Conservation (phyloP, 139 green algal genomes). For the Pleodorina starrii region DNA sequence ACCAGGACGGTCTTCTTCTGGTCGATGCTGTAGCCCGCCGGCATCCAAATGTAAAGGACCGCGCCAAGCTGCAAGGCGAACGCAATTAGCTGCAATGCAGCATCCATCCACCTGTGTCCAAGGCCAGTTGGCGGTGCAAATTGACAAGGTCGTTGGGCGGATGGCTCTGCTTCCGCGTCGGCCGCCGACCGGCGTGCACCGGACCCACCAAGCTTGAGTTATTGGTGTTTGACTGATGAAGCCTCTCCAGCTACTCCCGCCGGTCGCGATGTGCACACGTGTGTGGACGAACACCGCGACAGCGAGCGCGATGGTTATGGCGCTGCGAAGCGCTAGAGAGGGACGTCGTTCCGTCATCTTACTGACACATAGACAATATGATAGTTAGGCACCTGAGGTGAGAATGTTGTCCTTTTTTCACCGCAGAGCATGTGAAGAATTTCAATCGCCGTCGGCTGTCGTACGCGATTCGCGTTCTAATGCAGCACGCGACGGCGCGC, state of each 20-base stretch:
- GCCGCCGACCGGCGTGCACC: too few relatives aligned
- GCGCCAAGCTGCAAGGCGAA: background rate
- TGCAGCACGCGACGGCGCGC: too few relatives aligned
- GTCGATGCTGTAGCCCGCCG: slow-evolving; percentile 25
- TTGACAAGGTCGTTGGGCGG: too few relatives aligned
- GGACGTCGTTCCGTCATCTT: slow-evolving; percentile 4
- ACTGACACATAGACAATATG: background rate
- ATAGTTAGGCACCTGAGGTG: too few relatives aligned
- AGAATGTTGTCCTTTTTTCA: too few relatives aligned
- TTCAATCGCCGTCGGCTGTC: too few relatives aligned
- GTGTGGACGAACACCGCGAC: background rate
- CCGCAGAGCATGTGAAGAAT: too few relatives aligned
- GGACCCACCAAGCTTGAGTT: slow-evolving; percentile 28
- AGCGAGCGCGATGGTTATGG: background rate
- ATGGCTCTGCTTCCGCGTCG: too few relatives aligned
- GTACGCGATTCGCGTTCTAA: too few relatives aligned
- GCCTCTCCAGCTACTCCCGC: background rate
- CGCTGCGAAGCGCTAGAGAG: background rate
- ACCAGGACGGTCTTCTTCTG: slow-evolving; percentile 23
- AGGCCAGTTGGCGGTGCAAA: too few relatives aligned
- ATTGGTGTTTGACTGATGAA: slow-evolving; percentile 6
- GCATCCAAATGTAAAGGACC: background rate
- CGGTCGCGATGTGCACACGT: background rate
- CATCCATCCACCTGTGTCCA: slow-evolving; percentile 23
- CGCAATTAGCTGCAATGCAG: background rate